phyloP scores from a whole-genome alignment of 1,139 yeast genomes.

The Yamadazyma triangularis region DNA sequence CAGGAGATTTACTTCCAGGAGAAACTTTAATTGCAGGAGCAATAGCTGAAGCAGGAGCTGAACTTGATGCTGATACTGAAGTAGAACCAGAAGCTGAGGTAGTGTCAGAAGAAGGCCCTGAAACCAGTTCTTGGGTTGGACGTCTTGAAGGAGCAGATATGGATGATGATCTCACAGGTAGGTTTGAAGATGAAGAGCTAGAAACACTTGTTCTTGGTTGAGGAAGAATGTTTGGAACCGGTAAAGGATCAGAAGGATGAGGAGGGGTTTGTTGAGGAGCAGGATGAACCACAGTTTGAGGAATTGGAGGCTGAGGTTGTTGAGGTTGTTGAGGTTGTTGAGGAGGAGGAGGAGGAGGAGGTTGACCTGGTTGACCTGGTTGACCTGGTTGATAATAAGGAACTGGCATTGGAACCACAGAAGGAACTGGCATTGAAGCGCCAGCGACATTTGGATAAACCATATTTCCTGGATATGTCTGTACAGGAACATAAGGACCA shows the following conservation, averaged over 20 bases:
- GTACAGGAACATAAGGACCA: constrained; percentile 33
- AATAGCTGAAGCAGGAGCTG: constrained; percentile 1
- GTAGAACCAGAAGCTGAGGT: constrained; percentile 3
- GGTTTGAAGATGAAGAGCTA: background rate
- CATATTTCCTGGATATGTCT: constrained; percentile 19
- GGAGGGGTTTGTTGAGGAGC: no score
- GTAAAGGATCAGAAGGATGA: no score
- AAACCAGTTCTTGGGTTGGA: background rate
- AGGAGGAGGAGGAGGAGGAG: constrained; percentile 5
- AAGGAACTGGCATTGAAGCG: constrained; percentile 16
- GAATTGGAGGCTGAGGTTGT: constrained; percentile 3
- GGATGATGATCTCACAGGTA: background rate
- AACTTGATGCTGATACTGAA: background rate
- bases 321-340: constrained; percentile 3
- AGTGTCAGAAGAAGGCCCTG: background rate
- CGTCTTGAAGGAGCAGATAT: background rate
- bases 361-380: constrained; percentile 3
- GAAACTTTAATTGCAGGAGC: background rate
- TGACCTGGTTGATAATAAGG: constrained; percentile 9
- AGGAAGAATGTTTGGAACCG: background rate
- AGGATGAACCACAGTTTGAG: background rate
- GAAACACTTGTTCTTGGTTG: background rate
- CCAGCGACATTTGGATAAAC: constrained; percentile 12
- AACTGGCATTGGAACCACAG: constrained; percentile 15
- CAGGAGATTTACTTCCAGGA: background rate